phyloP scores from a whole-genome alignment of 2,329 filamentous ascomycete species.

The Thyridium curvatum region DNA sequence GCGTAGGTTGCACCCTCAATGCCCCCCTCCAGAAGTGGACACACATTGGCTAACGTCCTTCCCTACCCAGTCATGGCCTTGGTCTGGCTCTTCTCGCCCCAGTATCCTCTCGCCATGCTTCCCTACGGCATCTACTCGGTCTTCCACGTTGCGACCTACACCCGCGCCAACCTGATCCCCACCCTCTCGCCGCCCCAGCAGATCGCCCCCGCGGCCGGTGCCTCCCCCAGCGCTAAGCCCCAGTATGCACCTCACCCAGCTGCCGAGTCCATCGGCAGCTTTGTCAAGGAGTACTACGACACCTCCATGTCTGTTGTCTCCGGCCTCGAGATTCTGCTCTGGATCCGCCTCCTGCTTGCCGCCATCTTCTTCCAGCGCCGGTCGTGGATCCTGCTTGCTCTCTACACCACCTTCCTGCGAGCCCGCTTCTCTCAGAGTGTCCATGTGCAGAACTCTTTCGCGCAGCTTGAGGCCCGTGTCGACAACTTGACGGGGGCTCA shows the following conservation, averaged over 20 bases:
- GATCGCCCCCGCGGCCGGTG: conserved; percentile 44
- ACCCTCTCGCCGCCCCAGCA: conserved; percentile 65
- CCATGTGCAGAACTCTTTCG: conserved; percentile 83
- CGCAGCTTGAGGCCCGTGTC: conserved; percentile 64
- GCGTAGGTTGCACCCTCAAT: conserved; percentile 48
- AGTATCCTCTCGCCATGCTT: conserved; percentile 83
- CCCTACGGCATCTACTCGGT: conserved; percentile 96
- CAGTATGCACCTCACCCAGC: conserved; percentile 49
- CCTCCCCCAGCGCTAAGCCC: conserved; percentile 51
- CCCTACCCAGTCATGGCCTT: conserved; percentile 70
- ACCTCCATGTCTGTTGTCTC: conserved; percentile 91
- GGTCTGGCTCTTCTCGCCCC: conserved; percentile 87
- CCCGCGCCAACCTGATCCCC: conserved; percentile 86
- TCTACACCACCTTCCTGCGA: conserved; percentile 92
- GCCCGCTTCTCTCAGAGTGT: conserved; percentile 83
- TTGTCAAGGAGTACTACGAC: conserved; percentile 98
- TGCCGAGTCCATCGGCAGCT: conserved; percentile 79
- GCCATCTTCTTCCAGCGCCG: conserved; percentile 84
- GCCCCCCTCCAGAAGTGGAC: background rate
- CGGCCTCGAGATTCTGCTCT: conserved; percentile 78
- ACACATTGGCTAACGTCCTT: background rate
- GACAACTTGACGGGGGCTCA: conserved; percentile 82
- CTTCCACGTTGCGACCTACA: conserved; percentile 98
- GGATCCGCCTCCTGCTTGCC: conserved; percentile 74
- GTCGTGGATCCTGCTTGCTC: conserved; percentile 77